phyloP scores from a whole-genome alignment of 1,284 basidiomycete genomes.

The Moesziomyces globuligerus region DNA sequence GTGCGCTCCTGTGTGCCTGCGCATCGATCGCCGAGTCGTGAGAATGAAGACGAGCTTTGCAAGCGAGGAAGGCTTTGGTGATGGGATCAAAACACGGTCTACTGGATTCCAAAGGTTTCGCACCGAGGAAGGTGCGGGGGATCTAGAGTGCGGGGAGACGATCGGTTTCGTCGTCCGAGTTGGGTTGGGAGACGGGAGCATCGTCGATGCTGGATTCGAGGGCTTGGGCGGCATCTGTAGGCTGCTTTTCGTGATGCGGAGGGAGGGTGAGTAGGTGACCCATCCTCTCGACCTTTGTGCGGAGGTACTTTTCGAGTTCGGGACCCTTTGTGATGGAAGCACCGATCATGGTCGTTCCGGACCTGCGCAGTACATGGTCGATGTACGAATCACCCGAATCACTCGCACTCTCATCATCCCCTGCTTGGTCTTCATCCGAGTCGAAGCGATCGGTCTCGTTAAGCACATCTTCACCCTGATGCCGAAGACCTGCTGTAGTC shows the following conservation, averaged over 20 bases:
- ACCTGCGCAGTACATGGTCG: constrained; percentile 70
- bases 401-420: constrained; percentile 26
- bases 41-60: too few relatives aligned
- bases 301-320: constrained; percentile 92
- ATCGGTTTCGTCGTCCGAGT: constrained; percentile 22
- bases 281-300: constrained; percentile 96
- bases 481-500: constrained; percentile 20
- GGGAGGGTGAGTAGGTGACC: constrained; percentile 86
- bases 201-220: constrained; percentile 1
- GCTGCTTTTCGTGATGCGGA: background rate
- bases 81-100: too few relatives aligned
- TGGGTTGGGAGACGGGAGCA: constrained; percentile 25
- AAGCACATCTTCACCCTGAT: constrained; percentile 30
- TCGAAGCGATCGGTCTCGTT: constrained; percentile 15
- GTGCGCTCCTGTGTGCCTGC: too few relatives aligned
- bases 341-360: constrained; percentile 85
- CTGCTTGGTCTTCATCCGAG: constrained; percentile 19
- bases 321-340: constrained; percentile 81
- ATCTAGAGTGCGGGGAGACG: background rate
- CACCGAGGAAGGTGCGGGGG: background rate
- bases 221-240: background rate
- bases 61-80: too few relatives aligned
- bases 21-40: too few relatives aligned
- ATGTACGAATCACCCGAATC: constrained; percentile 57
- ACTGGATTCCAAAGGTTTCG: too few relatives aligned